Conservation (phyloP, 768 basidiomycete species). For the Mycena filopes region DNA sequence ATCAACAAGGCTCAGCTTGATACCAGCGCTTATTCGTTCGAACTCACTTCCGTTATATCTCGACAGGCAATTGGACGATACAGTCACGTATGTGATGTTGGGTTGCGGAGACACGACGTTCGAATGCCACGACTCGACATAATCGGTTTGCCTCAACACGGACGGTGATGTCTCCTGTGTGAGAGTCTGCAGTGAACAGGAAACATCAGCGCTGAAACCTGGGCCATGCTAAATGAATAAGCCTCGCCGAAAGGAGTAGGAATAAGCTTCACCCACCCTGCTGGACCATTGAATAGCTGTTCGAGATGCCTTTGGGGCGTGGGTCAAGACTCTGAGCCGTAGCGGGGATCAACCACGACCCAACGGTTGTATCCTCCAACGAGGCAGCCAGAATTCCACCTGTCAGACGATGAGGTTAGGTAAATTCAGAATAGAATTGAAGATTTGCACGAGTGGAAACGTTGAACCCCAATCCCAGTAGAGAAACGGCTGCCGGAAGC, state of each 20-base stretch:
- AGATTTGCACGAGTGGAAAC: constrained; percentile 10
- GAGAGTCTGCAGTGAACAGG: not conserved
- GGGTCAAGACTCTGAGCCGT: not conserved
- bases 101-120: not conserved
- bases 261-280: constrained; percentile 8
- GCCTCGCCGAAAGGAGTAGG: not conserved
- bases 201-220: constrained; percentile 21
- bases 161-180: not conserved
- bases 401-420: not conserved
- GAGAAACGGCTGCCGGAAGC: constrained; percentile 14
- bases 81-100: not conserved
- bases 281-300: constrained; percentile 7
- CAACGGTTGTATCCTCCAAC: constrained; percentile 1
- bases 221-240: not conserved
- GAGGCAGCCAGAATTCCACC: constrained; percentile 12
- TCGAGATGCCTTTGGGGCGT: not conserved
- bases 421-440: not conserved
- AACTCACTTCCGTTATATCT: too few species aligned
- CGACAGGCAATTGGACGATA: not conserved
- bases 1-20: not conserved
- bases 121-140: not conserved
- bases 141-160: not conserved
- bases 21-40: too few species aligned
- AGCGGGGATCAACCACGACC: constrained; percentile 7
- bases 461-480: constrained; percentile 9